Percentiles rank a stretch among this genome's conserved stretches.
These are phyloP conservation scores for Rosellinia necatrix DNA, from an alignment of 2,329 filamentous ascomycete genomes.

Conservation along the genomic window DNA sequence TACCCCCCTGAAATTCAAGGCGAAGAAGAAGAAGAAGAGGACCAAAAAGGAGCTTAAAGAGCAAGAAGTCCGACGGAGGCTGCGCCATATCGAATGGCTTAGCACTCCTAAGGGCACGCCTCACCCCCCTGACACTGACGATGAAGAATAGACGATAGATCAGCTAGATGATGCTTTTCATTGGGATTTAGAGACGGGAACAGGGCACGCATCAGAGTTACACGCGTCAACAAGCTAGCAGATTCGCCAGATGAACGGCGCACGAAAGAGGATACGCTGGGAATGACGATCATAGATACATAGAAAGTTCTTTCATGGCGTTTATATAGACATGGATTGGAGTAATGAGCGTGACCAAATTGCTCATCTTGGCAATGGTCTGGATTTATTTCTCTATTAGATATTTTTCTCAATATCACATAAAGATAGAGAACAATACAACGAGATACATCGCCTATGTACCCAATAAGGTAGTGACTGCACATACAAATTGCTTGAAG, in stretches of 20 bases:
- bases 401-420: background rate
- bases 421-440: background rate
- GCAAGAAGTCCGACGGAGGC: constrained; percentile 79
- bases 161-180: constrained; percentile 5
- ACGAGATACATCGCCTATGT: background rate
- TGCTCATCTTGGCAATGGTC: constrained; percentile 2
- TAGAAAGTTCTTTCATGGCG: constrained; percentile 25
- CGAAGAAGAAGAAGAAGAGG: constrained; percentile 97
- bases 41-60: constrained; percentile 97
- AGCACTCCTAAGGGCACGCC: constrained; percentile 86
- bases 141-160: constrained; percentile 57
- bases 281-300: constrained; percentile 26
- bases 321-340: constrained; percentile 24
- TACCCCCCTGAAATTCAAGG: constrained; percentile 81
- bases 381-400: constrained; percentile 15
- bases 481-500: background rate
- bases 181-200: background rate
- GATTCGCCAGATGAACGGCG: constrained; percentile 12
- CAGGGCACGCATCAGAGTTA: background rate
- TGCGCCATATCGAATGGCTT: constrained; percentile 85
- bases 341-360: constrained; percentile 9
- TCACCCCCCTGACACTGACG: constrained; percentile 76
- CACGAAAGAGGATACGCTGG: constrained; percentile 12
- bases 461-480: too few species aligned
- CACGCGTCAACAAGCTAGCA: constrained; percentile 2